Evolutionary conservation across 176 grass and related monocot species (phyloP), one percentile per base, ranked within the genome.

Genomic region (Lolium perenne): DNA sequence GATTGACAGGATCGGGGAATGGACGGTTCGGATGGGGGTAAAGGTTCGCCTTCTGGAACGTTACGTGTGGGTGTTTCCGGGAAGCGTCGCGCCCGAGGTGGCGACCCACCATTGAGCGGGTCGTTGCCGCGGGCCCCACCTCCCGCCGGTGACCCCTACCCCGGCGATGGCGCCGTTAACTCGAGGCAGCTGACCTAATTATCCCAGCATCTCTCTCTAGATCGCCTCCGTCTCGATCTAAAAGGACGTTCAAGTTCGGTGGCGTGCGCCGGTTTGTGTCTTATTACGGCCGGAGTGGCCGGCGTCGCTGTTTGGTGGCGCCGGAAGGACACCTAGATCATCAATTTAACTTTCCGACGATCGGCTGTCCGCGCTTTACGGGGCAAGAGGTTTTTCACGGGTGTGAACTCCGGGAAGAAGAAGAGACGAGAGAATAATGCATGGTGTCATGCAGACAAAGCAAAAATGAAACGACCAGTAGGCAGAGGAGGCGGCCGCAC

Each of bases 341-440:
- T 29, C 29, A 29, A 29, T 29, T 29, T 29, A 29, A 29, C 73
- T 23, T 17, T 53, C 48, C 47, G 73, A 14, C 7, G 14, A 25
- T 51, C 18, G n/a, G n/a, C 53, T 88, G 81, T 71, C 87, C 59
- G 12, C 15, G 75, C 81, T 88, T 79, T 88, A 62, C 74, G 20
- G 64, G 1, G 43, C 86, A 79, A 2, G 3, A 8, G n/a, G n/a
- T 43, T 63, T 7, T 76, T 76, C 10, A 53, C 73, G 65, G 0
- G 43, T 85, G 77, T 81, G 78, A 82, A 90, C 88, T 11, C 25
- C 38, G 1, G 1, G 11, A 54, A 16, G 18, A 23, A 35, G 21
- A 62, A 11, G 22, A 10, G 60, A 1, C 2, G 26, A 40, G 6
- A 45, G 35, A 43, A 38, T 25, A 74, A 50, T 18, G 32, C 32